Evolutionary conservation across 306 rosid species (phyloP).

Genomic region (Castanospermum australe): DNA sequence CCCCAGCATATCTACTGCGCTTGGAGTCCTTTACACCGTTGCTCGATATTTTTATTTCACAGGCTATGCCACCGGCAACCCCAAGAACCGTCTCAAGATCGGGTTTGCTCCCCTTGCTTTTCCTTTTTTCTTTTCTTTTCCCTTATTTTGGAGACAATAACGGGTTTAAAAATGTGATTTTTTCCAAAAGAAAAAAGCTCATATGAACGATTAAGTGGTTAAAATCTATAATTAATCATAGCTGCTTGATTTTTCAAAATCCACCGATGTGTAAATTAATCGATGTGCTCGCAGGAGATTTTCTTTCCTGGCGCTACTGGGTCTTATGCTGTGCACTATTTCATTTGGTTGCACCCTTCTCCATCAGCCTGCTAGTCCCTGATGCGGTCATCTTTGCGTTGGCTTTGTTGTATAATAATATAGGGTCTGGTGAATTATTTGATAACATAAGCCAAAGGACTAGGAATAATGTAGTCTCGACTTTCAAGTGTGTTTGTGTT

Average conservation of each 20-base stretch:
- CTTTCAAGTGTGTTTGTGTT: neutral
- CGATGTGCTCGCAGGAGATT: constrained; percentile 43
- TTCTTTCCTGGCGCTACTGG: constrained; percentile 49
- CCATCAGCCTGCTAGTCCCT: constrained; percentile 24
- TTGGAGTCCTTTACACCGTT: constrained; percentile 51
- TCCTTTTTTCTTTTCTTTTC: neutral
- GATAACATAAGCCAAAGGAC: neutral
- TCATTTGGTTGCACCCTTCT: constrained; percentile 58
- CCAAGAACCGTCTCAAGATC: constrained; percentile 59
- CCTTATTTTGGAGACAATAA: neutral
- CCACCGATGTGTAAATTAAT: constrained; percentile 7
- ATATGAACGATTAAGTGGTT: neutral
- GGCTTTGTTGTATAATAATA: neutral
- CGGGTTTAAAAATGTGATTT: neutral
- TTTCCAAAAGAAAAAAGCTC: neutral
- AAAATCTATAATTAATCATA: neutral
- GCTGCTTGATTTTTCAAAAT: neutral
- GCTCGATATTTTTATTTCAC: constrained; percentile 70
- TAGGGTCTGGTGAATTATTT: neutral
- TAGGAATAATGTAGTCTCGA: neutral
- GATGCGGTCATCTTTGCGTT: neutral
- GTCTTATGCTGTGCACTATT: constrained; percentile 56
- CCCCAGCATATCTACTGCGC: constrained; percentile 43
- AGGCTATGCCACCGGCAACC: constrained; percentile 79
- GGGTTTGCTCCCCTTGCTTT: constrained; percentile 46